phyloP scores from a whole-genome alignment of 2,329 filamentous ascomycete genomes.

The Septoria linicola region DNA sequence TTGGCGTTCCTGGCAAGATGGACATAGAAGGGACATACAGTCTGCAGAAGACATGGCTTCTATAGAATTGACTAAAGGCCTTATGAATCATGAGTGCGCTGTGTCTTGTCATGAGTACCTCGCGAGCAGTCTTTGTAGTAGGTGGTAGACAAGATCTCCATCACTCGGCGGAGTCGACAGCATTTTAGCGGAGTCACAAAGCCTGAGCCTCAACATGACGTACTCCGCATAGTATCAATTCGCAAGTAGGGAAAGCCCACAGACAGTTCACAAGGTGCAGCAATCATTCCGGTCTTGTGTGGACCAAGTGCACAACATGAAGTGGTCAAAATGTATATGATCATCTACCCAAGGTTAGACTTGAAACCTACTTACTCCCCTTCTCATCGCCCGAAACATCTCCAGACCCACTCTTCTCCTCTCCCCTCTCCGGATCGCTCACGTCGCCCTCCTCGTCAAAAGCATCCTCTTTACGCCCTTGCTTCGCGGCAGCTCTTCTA shows the following conservation, averaged over 20 bases:
- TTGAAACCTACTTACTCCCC: neutral
- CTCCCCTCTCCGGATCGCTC: constrained; percentile 20
- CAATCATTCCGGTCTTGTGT: no score
- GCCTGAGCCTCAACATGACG: neutral
- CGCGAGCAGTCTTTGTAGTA: no score
- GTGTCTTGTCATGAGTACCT: no score
- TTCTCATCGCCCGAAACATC: constrained; percentile 3
- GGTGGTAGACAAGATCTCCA: no score
- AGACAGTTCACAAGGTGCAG: no score
- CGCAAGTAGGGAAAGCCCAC: no score
- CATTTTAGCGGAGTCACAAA: no score
- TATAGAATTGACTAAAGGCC: neutral
- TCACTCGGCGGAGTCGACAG: no score
- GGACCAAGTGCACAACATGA: no score
- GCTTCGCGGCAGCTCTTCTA: constrained; percentile 16
- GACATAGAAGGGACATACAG: neutral
- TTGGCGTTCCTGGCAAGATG: neutral
- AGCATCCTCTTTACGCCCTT: constrained; percentile 15
- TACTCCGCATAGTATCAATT: no score
- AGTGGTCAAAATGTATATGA: no score
- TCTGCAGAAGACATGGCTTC: neutral
- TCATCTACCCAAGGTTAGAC: no score
- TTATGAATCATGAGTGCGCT: neutral
- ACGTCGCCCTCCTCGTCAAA: constrained; percentile 26
- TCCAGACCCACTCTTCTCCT: neutral